Evolutionary conservation across 1,284 basidiomycete species (phyloP).

Genomic region (Exobasidium cylindrosporum): DNA sequence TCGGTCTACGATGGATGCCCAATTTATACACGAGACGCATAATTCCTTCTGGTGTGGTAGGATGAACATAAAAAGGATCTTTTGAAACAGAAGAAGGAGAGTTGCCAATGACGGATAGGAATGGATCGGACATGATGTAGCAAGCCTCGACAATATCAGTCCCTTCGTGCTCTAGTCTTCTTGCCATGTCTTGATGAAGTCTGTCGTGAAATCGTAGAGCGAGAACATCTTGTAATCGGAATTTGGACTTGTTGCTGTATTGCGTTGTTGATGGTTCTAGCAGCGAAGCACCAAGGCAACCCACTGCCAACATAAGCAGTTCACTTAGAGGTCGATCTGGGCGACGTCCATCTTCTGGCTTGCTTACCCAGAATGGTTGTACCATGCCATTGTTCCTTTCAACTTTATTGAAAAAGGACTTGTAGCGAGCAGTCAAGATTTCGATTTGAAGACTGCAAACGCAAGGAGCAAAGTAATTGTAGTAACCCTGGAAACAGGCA

Average conservation of each 20-base stretch:
- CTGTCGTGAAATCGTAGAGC: constrained; percentile 5
- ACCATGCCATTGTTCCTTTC: neutral
- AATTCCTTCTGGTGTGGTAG: neutral
- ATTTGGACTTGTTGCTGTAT: neutral
- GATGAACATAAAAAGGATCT: neutral
- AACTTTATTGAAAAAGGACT: neutral
- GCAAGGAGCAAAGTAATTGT: neutral
- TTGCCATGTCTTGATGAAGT: neutral
- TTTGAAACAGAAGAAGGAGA: too few species aligned
- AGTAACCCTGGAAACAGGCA: constrained; percentile 7
- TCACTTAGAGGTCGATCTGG: neutral
- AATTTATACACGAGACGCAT: neutral
- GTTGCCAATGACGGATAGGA: neutral
- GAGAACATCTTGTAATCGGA: constrained; percentile 6
- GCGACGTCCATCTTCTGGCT: too few species aligned
- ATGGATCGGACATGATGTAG: constrained; percentile 10
- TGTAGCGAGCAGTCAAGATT: constrained; percentile 7
- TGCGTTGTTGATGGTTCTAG: neutral
- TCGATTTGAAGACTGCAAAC: constrained; percentile 3
- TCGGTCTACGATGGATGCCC: constrained; percentile 4
- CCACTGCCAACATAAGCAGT: constrained; percentile 8
- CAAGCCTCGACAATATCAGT: constrained; percentile 3
- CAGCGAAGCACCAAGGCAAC: constrained; percentile 5
- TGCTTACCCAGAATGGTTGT: neutral
- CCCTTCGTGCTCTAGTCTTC: neutral